phyloP scores from a whole-genome alignment of 352 stramenopile genomes.

The Aphanomyces astaci region DNA sequence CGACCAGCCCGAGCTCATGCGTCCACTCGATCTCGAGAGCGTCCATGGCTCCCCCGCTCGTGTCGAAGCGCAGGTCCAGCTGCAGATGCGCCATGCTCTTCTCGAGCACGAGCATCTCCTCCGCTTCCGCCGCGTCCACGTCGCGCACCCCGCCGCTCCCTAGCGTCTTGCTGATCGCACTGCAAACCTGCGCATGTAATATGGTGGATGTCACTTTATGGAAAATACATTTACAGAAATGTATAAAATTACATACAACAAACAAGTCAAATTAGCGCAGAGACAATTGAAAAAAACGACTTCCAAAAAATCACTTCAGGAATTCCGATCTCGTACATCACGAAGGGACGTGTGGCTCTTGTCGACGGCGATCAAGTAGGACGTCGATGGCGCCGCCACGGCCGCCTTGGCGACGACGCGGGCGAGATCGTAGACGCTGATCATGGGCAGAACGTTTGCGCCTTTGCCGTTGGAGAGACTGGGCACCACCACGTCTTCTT shows the following conservation, averaged over 20 bases:
- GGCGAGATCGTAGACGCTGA: slow-evolving; percentile 77
- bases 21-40: slow-evolving; percentile 37
- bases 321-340: too few relatives aligned
- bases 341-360: slow-evolving; percentile 45
- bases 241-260: too few relatives aligned
- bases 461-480: slow-evolving; percentile 34
- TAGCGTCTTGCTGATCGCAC: slow-evolving; percentile 10
- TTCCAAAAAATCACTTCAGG: too few relatives aligned
- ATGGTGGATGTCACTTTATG: too few relatives aligned
- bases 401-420: slow-evolving; percentile 42
- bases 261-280: too few relatives aligned
- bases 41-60: slow-evolving; percentile 22
- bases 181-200: slow-evolving; percentile 18
- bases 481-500: slow-evolving; percentile 46
- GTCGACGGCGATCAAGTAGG: slow-evolving; percentile 63
- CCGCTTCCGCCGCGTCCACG: slow-evolving; percentile 2
- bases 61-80: slow-evolving; percentile 63
- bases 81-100: slow-evolving; percentile 46
- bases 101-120: not conserved
- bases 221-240: too few relatives aligned
- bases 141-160: slow-evolving; percentile 7
- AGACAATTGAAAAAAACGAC: not conserved
- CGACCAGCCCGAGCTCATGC: slow-evolving; percentile 49
- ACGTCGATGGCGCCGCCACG: slow-evolving; percentile 34
- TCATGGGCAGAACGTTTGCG: slow-evolving; percentile 70